Conservation (phyloP, 306 rosid species). For the Prunus mume region DNA sequence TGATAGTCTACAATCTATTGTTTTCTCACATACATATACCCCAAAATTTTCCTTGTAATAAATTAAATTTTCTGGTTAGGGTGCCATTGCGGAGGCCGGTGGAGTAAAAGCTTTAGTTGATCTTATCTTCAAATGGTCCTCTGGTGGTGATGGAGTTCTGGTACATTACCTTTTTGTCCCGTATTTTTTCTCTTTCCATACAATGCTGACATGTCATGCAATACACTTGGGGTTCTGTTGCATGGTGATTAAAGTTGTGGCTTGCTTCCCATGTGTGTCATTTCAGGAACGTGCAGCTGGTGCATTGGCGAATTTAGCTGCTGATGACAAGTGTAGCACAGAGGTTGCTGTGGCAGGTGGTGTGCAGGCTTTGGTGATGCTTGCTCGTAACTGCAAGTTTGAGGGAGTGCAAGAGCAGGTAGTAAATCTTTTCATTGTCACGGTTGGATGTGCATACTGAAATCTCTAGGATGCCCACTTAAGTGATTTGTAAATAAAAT, state of each 20-base stretch:
- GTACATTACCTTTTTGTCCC: slow-evolving; percentile 48
- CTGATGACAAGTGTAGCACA: slow-evolving; percentile 98
- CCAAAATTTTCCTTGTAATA: slow-evolving; percentile 20
- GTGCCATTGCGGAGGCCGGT: slow-evolving; percentile 97
- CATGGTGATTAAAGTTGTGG: slow-evolving; percentile 7
- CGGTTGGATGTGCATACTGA: slow-evolving; percentile 9
- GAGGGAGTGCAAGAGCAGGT: slow-evolving; percentile 99
- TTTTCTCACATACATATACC: slow-evolving; percentile 15
- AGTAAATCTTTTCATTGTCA: slow-evolving; percentile 21
- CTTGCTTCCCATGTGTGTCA: slow-evolving; percentile 20
- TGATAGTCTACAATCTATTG: slow-evolving; percentile 22
- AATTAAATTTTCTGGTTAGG: slow-evolving; percentile 47
- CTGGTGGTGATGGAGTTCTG: slow-evolving; percentile 95
- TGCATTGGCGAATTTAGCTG: slow-evolving; percentile 99
- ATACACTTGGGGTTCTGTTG: slow-evolving; percentile 19
- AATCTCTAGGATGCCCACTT: slow-evolving; percentile 11
- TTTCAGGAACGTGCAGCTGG: slow-evolving; percentile 99
- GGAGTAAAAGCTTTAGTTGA: slow-evolving; percentile 96
- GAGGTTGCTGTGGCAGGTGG: slow-evolving; percentile 98
- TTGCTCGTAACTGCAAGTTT: slow-evolving; percentile 91
- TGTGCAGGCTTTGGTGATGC: slow-evolving; percentile 98
- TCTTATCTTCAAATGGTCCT: slow-evolving; percentile 97
- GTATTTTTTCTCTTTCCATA: slow-evolving; percentile 14
- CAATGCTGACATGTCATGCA: slow-evolving; percentile 18
- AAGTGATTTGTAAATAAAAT: slow-evolving; percentile 16